Base-by-base conservation (phyloP, 345 rosid species). In the Camelina laxa region DNA sequence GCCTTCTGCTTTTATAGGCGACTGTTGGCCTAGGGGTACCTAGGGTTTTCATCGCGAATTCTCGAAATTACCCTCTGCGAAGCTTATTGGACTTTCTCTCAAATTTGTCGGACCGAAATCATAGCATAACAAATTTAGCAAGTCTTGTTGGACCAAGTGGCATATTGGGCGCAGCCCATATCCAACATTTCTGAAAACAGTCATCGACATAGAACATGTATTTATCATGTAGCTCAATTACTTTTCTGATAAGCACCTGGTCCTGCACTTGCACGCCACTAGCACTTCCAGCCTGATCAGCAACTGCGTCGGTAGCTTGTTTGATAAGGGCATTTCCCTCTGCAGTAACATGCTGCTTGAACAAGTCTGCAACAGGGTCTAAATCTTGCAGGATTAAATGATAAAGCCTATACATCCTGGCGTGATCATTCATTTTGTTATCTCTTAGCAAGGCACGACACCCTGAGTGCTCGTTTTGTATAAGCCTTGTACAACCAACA, bases 401-500 rank as follows among this genome's bases (percentile, higher is more conserved):
- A 63, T 80, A 96, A 51, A 92, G 99, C 83, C 87, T 87, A 78
- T 80, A 88, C 91, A 89, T 89, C 85, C 97, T 88, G 4, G 97
- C 88, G 72, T 91, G 87, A 80, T 96, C 99, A 14, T 15, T 51
- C 68, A n/a, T 35, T 74, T 67, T 95, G 70, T 86, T 88, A 36
- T 95, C 91, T 77, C 86, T 82, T 35, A 95, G 93, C 84, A 92
- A 82, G 7, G 91, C 82, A 22, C 48, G 85, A 60, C 89, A 92
- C 48, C 99, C 99, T 22, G 97, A 92, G 74, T 87, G 73, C 80
- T 92, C 96, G 68, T 90, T 95, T 56, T 90, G 96, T 73, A 95
- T 79, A 61, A 95, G 81, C 57, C 83, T 85, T 74, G 74, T 84
- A 53, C 68, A 12, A 85, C 88, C 84, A 95, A 64, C 72, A 94